Evolutionary conservation across 805 yeast genomes (phyloP), one percentile per base, ranked within the genome.

Genomic region (Yarrowia porcina): DNA sequence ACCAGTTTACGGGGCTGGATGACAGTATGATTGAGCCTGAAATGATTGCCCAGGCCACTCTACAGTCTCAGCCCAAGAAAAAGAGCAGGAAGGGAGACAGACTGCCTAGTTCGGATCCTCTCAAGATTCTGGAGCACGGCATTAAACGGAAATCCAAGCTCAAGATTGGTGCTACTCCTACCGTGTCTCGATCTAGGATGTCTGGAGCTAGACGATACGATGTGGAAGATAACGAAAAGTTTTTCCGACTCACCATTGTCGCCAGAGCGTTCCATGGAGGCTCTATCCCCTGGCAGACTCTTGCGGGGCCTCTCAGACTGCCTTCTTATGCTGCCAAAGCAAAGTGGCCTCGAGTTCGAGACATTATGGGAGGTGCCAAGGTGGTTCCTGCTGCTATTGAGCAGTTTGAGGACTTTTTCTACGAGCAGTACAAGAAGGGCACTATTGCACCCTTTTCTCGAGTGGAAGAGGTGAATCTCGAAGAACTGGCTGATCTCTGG

Each of bases 301-400:
- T 39, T 0, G 47, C 49, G 74, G 5, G 79, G 72, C 17, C 67
- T 71, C 42, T 71, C 77, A 0, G 44, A 25, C 44, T 52, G 33
- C 59, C 59, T 4, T 74, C 81, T 1, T 82, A 79, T 9, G 75
- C 79, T 11, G 73, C 87, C 27, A 80, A 79, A 66, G 82, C 83
- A 57, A 85, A 82, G 64, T 92, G 97, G 97, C 83, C 87, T 1
- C 77, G 82, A 18, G 79, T 88, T 9, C 79, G 89, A 44, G 81
- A 83, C 69, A 77, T 67, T 79, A 81, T 65, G 80, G 82, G 86
- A 38, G 94, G 94, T 0, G 73, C 75, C 15, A 78, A 80, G 57
- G 88, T 86, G 0, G 76, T 88, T 44, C 81, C 80, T 44, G 80
- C 80, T 35, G 80, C 83, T 0, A 75, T 79, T 52, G 77, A 79